Evolutionary conservation across 108 stramenopile genomes (phyloP).

Genomic region (Discostella pseudostelligera): DNA sequence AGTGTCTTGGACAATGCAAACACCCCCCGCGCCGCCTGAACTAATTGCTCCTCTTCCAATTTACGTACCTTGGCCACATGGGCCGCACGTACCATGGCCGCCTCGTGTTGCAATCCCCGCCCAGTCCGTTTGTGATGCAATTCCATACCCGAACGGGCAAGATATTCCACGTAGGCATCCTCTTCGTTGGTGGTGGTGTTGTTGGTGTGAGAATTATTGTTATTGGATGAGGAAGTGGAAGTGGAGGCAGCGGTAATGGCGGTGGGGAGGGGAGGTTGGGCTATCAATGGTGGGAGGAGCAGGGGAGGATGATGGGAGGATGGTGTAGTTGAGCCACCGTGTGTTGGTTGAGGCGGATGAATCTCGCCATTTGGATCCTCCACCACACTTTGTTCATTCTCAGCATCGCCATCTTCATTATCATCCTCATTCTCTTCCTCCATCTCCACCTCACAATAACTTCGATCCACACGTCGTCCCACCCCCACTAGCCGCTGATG

Average conservation of each 20-base stretch:
- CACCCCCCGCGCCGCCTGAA: constrained; percentile 22
- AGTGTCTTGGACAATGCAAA: constrained; percentile 15
- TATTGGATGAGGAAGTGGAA: constrained; percentile 19
- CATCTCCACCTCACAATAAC: constrained; percentile 14
- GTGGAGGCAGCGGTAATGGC: neutral
- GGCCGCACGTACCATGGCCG: constrained; percentile 18
- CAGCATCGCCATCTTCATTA: constrained; percentile 1
- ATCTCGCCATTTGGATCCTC: neutral
- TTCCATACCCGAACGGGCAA: constrained; percentile 81
- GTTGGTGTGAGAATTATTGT: constrained; percentile 2
- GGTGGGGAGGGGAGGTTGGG: constrained; percentile 8
- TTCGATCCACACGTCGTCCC: constrained; percentile 79
- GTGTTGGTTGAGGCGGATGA: neutral
- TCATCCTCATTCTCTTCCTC: neutral
- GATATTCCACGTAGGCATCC: constrained; percentile 76
- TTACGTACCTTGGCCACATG: neutral
- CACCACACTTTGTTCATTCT: neutral
- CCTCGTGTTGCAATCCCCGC: constrained; percentile 60
- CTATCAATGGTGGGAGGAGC: constrained; percentile 8
- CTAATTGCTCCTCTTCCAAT: constrained; percentile 24
- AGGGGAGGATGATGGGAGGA: constrained; percentile 9
- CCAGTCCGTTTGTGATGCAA: constrained; percentile 82
- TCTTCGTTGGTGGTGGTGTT: constrained; percentile 33
- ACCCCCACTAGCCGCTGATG: constrained; percentile 81
- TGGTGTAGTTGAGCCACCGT: neutral